Evolutionary conservation across 1,284 basidiomycete species (phyloP).

Genomic region (Mrakiaceae sp.): DNA sequence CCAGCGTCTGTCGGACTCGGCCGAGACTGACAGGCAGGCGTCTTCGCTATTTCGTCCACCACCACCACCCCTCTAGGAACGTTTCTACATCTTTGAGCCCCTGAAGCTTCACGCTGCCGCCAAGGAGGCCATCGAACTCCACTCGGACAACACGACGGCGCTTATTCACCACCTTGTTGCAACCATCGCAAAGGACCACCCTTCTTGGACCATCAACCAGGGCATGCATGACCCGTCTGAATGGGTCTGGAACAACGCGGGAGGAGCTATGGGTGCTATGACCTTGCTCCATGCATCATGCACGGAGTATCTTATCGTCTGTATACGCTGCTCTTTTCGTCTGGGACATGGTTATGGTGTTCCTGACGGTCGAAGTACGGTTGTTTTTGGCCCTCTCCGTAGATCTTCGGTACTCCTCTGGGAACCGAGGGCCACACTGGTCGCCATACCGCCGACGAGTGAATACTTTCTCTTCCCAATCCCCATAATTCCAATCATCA

Average conservation of each 20-base stretch:
- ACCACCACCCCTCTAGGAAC: constrained; percentile 30
- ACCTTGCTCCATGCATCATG: constrained; percentile 90
- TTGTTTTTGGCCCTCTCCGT: constrained; percentile 37
- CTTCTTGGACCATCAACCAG: constrained; percentile 48
- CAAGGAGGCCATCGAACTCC: constrained; percentile 53
- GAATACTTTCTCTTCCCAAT: background rate
- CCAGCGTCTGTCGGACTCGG: no score
- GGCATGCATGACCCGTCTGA: constrained; percentile 47
- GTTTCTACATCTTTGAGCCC: constrained; percentile 63
- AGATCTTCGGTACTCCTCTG: constrained; percentile 84
- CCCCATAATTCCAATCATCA: background rate
- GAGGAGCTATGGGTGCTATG: constrained; percentile 95
- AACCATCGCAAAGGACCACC: constrained; percentile 58
- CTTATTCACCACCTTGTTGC: constrained; percentile 66
- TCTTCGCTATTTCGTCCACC: no score
- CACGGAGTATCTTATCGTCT: constrained; percentile 71
- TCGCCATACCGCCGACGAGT: constrained; percentile 61
- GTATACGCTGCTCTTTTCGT: background rate
- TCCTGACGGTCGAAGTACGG: background rate
- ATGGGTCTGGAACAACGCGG: constrained; percentile 97
- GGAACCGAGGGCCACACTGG: constrained; percentile 96
- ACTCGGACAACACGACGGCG: constrained; percentile 39
- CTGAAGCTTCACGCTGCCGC: constrained; percentile 53
- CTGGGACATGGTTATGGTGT: background rate
- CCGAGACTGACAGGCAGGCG: no score